Evolutionary conservation across 176 grass and related monocot species (phyloP), one percentile per base, ranked within the genome.

Genomic region (Oryza glaberrima): DNA sequence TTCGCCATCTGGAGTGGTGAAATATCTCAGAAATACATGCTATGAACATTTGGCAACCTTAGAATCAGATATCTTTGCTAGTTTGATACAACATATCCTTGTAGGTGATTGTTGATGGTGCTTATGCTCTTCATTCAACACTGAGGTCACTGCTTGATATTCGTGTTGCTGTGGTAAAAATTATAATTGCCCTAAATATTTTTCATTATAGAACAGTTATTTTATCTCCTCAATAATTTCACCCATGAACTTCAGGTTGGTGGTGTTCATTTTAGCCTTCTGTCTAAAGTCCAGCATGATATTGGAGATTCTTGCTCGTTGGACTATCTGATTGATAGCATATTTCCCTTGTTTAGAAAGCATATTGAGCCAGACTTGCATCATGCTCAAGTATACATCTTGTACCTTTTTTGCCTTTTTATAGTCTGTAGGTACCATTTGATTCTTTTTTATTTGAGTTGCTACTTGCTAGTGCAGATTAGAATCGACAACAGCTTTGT

Each of bases 291-390:
- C 73, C 87, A 92, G 69, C 96, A 98, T 47, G 96, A 98, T 76
- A 98, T 98, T 85, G 96, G 96, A 76, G 93, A 98, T 92, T 95
- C 96, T 84, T 98, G 96, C 72, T 98, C 96, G 65, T 90, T 98
- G 87, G 96, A 98, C 86, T 98, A 94, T 82, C 91, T 98, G 66
- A 98, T 98, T 14, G 96, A 98, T 87, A 98, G 96, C 81, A 98
- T 98, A 88, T 98, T 95, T 81, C 96, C 96, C 56, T 82, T 98
- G 48, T 98, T 98, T 73, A 90, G 96, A 76, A 98, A 94, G 80
- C 96, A 98, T 61, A 98, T 98, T 74, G 96, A 98, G 77, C 96
- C 93, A 73, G 96, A 98, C 76, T 85, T 98, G 72, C 96, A 98
- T 93, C 96, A 98, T 87, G 93, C 96, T 38, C 96, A 98, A 85